These are phyloP conservation scores for slime mould (Dictyostelium discoideum) DNA, from an alignment of 78 protist species.

Conservation along the genomic window dicty_2.7 NC_007089.4:4505501-4506000, in stretches of 20 bases:
- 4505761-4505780: conserved; percentile 4
- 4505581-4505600: background rate
- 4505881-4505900: conserved; percentile 20
- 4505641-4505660: background rate
- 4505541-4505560: background rate
- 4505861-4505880: conserved; percentile 16
- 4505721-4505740: background rate
- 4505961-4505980: conserved; percentile 10
- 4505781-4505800: background rate
- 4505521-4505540: background rate
- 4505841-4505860: background rate
- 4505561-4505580: background rate
- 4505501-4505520: background rate
- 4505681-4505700: background rate
- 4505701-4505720: background rate
- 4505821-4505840: background rate
- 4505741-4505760: background rate
- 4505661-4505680: background rate
- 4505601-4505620: background rate
- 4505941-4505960: conserved; percentile 26
- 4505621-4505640: conserved; percentile 9
- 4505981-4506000: conserved; percentile 4
- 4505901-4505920: background rate
- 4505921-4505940: conserved; percentile 14
- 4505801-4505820: background rate